phyloP scores from a whole-genome alignment of 2,329 filamentous ascomycete species.

The Diaporthe citri region DNA sequence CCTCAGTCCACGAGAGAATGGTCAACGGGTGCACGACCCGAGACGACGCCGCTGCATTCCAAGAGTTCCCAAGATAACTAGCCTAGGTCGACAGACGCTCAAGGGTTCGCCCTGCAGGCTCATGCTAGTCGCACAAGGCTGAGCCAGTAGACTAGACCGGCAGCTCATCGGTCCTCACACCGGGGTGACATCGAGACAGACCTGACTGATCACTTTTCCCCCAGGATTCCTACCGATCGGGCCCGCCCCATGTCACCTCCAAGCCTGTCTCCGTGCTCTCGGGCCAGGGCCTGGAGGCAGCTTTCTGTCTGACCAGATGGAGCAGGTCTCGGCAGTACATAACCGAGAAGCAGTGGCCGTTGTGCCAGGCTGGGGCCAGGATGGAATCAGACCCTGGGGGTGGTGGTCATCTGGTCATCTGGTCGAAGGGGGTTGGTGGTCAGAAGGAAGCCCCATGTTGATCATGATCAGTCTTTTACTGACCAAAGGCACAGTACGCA shows the following conservation, averaged over 20 bases:
- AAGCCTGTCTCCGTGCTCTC: slow-evolving; percentile 4
- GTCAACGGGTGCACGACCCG: not conserved
- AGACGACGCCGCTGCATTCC: not conserved
- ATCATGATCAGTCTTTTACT: not conserved
- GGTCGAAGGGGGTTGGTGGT: not conserved
- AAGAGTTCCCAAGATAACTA: not conserved
- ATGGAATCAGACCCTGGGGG: slow-evolving; percentile 1
- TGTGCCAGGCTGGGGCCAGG: not conserved
- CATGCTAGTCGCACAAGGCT: slow-evolving; percentile 30
- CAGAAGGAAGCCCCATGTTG: not conserved
- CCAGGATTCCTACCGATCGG: slow-evolving; percentile 12
- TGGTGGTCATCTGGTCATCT: not conserved
- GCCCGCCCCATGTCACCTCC: slow-evolving; percentile 12
- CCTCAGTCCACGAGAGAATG: not conserved
- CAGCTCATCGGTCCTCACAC: slow-evolving; percentile 29
- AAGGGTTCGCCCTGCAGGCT: not conserved
- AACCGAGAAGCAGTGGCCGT: slow-evolving; percentile 14
- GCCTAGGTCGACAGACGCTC: not conserved
- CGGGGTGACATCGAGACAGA: slow-evolving; percentile 26
- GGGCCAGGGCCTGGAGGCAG: not conserved
- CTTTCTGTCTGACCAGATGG: not conserved
- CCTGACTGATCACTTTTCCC: slow-evolving; percentile 33
- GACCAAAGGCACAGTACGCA: not conserved
- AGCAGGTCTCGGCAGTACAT: slow-evolving; percentile 19
- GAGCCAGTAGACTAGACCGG: slow-evolving; percentile 6